These are phyloP conservation scores for Volutella citrinella DNA, from an alignment of 2,329 filamentous ascomycete genomes.

Conservation along the genomic window DNA sequence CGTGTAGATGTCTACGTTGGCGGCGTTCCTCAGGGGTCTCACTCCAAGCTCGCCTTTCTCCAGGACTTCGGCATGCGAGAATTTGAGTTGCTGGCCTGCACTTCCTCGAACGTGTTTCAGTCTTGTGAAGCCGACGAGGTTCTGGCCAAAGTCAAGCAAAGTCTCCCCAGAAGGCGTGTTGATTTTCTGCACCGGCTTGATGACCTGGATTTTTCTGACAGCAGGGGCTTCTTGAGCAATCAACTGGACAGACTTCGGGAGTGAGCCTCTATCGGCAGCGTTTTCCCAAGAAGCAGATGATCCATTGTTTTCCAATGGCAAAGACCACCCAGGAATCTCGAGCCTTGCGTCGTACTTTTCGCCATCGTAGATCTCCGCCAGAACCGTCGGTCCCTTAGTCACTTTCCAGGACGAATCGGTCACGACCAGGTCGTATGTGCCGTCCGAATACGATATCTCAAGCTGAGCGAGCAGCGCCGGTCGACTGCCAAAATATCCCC, in stretches of 20 bases:
- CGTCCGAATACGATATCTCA: slow-evolving; percentile 1
- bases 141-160: slow-evolving; percentile 56
- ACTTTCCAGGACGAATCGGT: slow-evolving; percentile 39
- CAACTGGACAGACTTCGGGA: slow-evolving; percentile 22
- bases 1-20: slow-evolving; percentile 48
- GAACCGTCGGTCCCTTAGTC: slow-evolving; percentile 27
- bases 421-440: not conserved
- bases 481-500: slow-evolving; percentile 10
- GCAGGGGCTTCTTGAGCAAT: slow-evolving; percentile 42
- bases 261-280: too few relatives aligned
- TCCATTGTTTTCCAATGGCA: not conserved
- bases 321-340: slow-evolving; percentile 14
- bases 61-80: slow-evolving; percentile 54
- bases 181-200: slow-evolving; percentile 29
- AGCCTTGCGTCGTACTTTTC: slow-evolving; percentile 44
- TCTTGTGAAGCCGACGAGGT: slow-evolving; percentile 50
- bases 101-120: slow-evolving; percentile 34
- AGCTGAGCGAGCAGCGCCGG: slow-evolving; percentile 8
- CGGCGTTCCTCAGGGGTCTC: slow-evolving; percentile 40
- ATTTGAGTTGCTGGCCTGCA: slow-evolving; percentile 37
- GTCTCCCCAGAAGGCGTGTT: slow-evolving; percentile 39
- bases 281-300: slow-evolving; percentile 25
- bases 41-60: slow-evolving; percentile 43
- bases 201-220: slow-evolving; percentile 33
- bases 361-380: slow-evolving; percentile 48